Conservation (phyloP, 192 early-diverging fungal species). For the Entomortierella beljakovae region DNA sequence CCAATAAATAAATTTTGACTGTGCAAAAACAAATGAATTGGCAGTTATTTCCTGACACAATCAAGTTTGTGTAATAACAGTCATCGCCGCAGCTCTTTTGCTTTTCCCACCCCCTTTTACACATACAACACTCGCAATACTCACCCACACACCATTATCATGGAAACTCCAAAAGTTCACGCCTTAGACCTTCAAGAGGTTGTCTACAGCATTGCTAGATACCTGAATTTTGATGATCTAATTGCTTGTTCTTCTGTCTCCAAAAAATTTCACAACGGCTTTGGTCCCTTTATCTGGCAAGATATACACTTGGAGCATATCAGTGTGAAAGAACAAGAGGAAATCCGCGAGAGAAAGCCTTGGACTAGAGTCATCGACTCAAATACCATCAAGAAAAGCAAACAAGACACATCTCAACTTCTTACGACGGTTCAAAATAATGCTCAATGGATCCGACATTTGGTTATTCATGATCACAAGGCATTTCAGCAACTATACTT, state of each 20-base stretch:
- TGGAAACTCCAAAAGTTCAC: too few relatives aligned
- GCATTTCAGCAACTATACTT: conserved; percentile 2
- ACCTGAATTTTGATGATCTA: conserved; percentile 4
- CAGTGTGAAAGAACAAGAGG: neutral
- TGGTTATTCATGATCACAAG: conserved; percentile 2
- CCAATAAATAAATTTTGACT: too few relatives aligned
- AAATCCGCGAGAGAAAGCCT: neutral
- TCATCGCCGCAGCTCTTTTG: too few relatives aligned
- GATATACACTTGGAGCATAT: conserved; percentile 11
- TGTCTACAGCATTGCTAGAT: neutral
- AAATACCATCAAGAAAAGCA: neutral
- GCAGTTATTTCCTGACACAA: too few relatives aligned
- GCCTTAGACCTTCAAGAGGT: conserved; percentile 21
- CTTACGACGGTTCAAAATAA: neutral
- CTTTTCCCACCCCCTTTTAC: too few relatives aligned
- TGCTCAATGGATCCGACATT: neutral
- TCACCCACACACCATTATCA: too few relatives aligned
- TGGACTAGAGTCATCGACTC: neutral
- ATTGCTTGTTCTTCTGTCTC: conserved; percentile 7
- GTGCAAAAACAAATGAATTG: too few relatives aligned
- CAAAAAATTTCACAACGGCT: neutral
- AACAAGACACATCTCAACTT: neutral
- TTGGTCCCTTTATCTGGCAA: conserved; percentile 22
- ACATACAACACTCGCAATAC: too few relatives aligned
- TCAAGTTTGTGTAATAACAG: too few relatives aligned